These are phyloP conservation scores for Cardamine chenopodiifolia DNA, from an alignment of 345 rosid genomes.

Conservation along the genomic window DNA sequence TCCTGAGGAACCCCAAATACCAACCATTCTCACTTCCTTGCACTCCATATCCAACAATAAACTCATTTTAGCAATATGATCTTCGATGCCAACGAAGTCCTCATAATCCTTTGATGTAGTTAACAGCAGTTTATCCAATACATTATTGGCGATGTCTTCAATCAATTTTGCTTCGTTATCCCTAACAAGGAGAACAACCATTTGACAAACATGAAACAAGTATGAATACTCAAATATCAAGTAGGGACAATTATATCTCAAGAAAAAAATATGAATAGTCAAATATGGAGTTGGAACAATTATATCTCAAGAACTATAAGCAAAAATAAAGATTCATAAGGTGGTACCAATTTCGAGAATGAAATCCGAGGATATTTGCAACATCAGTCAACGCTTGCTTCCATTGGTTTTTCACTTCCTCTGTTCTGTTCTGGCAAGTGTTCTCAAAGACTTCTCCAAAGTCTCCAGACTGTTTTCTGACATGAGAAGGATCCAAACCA, in stretches of 20 bases:
- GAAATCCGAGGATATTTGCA: background rate
- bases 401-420: background rate
- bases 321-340: background rate
- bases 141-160: background rate
- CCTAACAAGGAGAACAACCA: no score
- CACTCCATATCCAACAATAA: background rate
- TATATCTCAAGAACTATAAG: no score
- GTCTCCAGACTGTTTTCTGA: background rate
- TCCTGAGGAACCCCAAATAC: background rate
- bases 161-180: background rate
- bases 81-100: background rate
- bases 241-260: no score
- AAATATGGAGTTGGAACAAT: background rate
- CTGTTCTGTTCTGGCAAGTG: background rate
- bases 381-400: background rate
- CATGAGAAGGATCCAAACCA: slow-evolving; percentile 14
- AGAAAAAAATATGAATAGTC: background rate
- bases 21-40: background rate
- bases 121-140: background rate
- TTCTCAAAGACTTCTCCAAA: background rate
- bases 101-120: background rate
- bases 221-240: no score
- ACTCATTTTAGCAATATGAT: background rate
- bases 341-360: background rate
- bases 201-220: no score